Base-by-base conservation (phyloP, 306 rosid species). In the Ziziphus jujuba region DNA sequence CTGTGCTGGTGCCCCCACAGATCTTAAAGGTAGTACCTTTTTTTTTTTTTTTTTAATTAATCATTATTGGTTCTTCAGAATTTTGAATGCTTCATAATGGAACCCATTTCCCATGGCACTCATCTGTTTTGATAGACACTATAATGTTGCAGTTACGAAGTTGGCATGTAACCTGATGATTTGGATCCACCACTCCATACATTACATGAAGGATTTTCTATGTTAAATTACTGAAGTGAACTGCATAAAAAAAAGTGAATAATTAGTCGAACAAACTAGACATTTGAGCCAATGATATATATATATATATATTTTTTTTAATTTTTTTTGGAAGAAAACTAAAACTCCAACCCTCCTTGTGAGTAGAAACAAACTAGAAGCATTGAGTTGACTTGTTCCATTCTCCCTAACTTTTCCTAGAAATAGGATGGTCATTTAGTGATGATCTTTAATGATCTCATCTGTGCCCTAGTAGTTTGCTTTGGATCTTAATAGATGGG, bases 1-100 rank as follows among this genome's bases (percentile, higher is more conserved):
- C 67, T 90, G 97, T 81, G 95, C 91, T 72, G 96, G 97, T 48
- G 85, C 96, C 65, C 77, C 97, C 44, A 66, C 87, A 47, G 71
- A 50, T 49, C 87, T 95, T 65, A 90, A 79, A 95, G 99, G 99
- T 93, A 71, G 25, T 65, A 45, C 56, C 48, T 71, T 56, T 7
- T 58, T 22, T 22, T 56, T 7, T 58, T 22, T 22, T 9, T 24
- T 66, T 66, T 5, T 54, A 62, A 28, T 28, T 28, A 4, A 28
- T 14, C 50, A 44, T 52, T 63, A 24, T 31, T 38, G 59, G 11
- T 36, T 69, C 59, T 25, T 45, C 57, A 14, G 31, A 71, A 53
- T 28, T 17, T 51, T 70, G 7, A 11, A 48, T 64, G 57, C 16
- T 22, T 62, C 24, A 38, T 22, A 17, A 28, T 19, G 21, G 16